phyloP scores from a whole-genome alignment of 805 yeast genomes.

The Yarrowia sp. region DNA sequence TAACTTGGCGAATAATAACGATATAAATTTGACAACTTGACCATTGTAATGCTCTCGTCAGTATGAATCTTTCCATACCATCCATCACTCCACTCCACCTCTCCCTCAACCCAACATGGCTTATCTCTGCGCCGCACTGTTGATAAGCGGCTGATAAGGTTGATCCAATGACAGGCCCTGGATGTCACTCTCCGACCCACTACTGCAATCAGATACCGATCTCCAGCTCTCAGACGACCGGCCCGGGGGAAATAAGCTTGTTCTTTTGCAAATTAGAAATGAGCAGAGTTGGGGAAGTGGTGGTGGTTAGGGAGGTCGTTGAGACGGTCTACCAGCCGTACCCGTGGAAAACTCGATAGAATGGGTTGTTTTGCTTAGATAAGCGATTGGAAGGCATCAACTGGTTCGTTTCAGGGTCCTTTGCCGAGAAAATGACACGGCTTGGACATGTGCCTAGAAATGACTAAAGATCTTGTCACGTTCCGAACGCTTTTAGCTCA shows the following conservation, averaged over 20 bases:
- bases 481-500: conserved; percentile 21
- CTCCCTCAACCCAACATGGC: background rate
- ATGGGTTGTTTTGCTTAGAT: no score
- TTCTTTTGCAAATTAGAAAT: background rate
- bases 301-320: no score
- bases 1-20: background rate
- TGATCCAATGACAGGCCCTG: conserved; percentile 4
- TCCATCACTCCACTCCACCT: no score
- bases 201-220: conserved; percentile 8
- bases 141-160: conserved; percentile 35
- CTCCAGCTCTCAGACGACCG: conserved; percentile 20
- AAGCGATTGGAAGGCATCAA: no score
- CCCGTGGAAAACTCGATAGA: no score
- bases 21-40: background rate
- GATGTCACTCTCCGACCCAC: background rate
- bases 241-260: conserved; percentile 29
- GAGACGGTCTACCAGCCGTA: no score
- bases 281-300: no score
- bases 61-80: no score
- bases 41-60: background rate
- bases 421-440: no score
- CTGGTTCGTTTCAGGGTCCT: no score
- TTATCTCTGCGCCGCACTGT: conserved; percentile 12
- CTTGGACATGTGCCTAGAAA: no score
- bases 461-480: background rate